A percentile compares a stretch with the other conserved stretches of the same genome.
Evolutionary conservation across 768 basidiomycete species (phyloP).

Genomic region (Lentinula raphanica): DNA sequence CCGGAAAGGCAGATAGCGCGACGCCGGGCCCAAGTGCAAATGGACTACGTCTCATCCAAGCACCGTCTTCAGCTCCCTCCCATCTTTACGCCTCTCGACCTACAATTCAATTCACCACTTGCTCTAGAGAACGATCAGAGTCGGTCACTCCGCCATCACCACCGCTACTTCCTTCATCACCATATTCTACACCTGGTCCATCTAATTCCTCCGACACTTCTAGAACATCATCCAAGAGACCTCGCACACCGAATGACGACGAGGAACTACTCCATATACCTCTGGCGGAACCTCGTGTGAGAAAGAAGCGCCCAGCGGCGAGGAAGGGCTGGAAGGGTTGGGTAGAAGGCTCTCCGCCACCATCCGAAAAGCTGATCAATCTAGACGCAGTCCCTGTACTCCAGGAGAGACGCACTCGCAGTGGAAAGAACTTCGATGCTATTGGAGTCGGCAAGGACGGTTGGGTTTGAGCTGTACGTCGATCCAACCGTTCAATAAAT

Average conservation of each 20-base stretch:
- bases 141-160: slow-evolving; percentile 69
- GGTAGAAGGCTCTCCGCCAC: slow-evolving; percentile 81
- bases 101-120: slow-evolving; percentile 64
- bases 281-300: slow-evolving; percentile 26
- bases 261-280: slow-evolving; percentile 26
- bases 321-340: slow-evolving; percentile 90
- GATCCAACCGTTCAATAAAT: slow-evolving; percentile 47
- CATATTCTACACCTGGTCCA: slow-evolving; percentile 70
- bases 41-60: slow-evolving; percentile 18
- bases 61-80: slow-evolving; percentile 29
- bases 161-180: slow-evolving; percentile 44
- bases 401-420: slow-evolving; percentile 72
- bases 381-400: slow-evolving; percentile 68
- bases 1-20: slow-evolving; percentile 24
- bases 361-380: slow-evolving; percentile 78
- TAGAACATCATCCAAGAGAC: slow-evolving; percentile 75
- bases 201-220: slow-evolving; percentile 71
- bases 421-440: slow-evolving; percentile 81
- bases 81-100: slow-evolving; percentile 69
- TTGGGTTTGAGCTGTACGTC: slow-evolving; percentile 62
- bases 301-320: slow-evolving; percentile 58
- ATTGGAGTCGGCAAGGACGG: slow-evolving; percentile 72
- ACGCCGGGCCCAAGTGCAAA: slow-evolving; percentile 26
- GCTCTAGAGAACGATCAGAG: slow-evolving; percentile 50
- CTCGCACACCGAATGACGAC: slow-evolving; percentile 66